Evolutionary conservation across 1,139 yeast genomes (phyloP).

Genomic region (Debaryomycetaceae sp.): DNA sequence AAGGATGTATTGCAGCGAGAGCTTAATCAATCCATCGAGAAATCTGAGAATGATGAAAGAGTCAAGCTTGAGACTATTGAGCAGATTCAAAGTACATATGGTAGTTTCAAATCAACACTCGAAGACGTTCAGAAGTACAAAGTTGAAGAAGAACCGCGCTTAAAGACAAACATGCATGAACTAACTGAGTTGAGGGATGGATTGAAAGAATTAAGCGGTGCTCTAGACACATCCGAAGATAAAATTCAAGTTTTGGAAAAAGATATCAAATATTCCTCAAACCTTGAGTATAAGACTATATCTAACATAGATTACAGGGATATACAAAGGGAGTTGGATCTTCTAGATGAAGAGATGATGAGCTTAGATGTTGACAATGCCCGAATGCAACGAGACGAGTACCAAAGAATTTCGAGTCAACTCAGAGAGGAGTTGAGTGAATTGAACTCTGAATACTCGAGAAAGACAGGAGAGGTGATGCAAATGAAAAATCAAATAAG

Average conservation of each 20-base stretch:
- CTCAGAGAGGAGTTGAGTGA: constrained; percentile 55
- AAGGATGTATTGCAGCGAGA: not conserved
- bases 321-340: constrained; percentile 24
- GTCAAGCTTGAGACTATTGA: constrained; percentile 15
- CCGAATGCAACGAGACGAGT: constrained; percentile 57
- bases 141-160: constrained; percentile 2
- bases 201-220: not conserved
- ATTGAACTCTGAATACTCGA: constrained; percentile 67
- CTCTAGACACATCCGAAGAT: constrained; percentile 9
- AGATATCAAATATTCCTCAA: constrained; percentile 33
- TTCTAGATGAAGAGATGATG: constrained; percentile 24
- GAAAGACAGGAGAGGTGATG: constrained; percentile 78
- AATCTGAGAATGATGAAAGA: constrained; percentile 17
- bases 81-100: constrained; percentile 9
- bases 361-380: constrained; percentile 56
- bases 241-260: constrained; percentile 33
- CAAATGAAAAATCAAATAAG: constrained; percentile 75
- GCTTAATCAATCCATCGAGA: not conserved
- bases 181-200: constrained; percentile 12
- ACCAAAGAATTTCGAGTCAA: constrained; percentile 53
- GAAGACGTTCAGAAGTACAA: not conserved
- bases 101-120: constrained; percentile 3
- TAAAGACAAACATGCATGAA: constrained; percentile 9
- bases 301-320: constrained; percentile 40
- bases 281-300: constrained; percentile 33